phyloP scores from a whole-genome alignment of 1,139 yeast species.

The Diutina siamensis region DNA sequence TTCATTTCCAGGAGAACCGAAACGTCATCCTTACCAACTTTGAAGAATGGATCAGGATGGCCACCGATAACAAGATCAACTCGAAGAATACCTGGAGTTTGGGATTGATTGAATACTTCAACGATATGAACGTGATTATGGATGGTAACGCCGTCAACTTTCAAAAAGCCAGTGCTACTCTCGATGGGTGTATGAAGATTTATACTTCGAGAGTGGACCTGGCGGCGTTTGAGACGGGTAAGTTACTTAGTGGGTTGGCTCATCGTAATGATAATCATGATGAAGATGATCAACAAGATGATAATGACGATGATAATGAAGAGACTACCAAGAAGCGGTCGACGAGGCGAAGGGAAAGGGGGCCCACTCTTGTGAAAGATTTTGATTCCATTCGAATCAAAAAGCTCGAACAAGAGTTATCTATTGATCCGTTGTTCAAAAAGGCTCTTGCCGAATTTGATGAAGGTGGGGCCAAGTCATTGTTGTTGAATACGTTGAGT shows the following conservation, averaged over 20 bases:
- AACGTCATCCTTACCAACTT: constrained; percentile 47
- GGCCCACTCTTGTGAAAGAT: constrained; percentile 29
- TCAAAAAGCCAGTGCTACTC: constrained; percentile 67
- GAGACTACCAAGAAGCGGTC: constrained; percentile 28
- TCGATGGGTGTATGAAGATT: constrained; percentile 80
- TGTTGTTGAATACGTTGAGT: constrained; percentile 59
- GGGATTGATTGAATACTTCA: constrained; percentile 81
- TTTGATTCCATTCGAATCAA: constrained; percentile 56
- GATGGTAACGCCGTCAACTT: constrained; percentile 54
- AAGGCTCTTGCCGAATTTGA: constrained; percentile 88
- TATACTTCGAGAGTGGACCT: constrained; percentile 84
- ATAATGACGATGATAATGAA: constrained; percentile 9
- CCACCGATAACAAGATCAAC: constrained; percentile 77
- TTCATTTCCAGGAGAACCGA: constrained; percentile 33
- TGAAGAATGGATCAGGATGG: constrained; percentile 83
- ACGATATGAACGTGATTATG: constrained; percentile 48
- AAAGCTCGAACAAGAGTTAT: constrained; percentile 63
- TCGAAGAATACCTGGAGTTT: constrained; percentile 38
- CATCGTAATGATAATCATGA: constrained; percentile 10
- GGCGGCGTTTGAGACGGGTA: constrained; percentile 84
- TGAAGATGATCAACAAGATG: constrained; percentile 17
- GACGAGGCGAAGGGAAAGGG: constrained; percentile 12
- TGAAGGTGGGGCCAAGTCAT: constrained; percentile 88
- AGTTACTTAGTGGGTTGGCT: constrained; percentile 62
- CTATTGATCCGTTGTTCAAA: constrained; percentile 80